A percentile compares a stretch with the other conserved stretches of the same genome.
Evolutionary conservation across 306 rosid species (phyloP).

Genomic region (Nissolia schottii): DNA sequence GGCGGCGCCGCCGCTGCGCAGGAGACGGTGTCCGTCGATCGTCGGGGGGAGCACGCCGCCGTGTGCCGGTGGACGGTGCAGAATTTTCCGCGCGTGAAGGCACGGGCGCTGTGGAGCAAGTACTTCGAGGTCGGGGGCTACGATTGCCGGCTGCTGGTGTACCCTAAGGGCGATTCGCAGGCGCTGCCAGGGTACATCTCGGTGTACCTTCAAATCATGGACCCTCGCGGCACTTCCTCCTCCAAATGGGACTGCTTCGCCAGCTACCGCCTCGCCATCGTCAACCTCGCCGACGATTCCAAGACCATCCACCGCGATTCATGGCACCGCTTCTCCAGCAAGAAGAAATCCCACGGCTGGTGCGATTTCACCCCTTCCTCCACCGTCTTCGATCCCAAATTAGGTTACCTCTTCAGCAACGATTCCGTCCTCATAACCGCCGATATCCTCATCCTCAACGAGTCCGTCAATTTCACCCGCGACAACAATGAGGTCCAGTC

Average conservation of each 20-base stretch:
- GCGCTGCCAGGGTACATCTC: slow-evolving; percentile 95
- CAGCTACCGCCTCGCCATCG: slow-evolving; percentile 87
- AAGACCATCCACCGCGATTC: slow-evolving; percentile 94
- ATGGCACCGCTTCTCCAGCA: slow-evolving; percentile 93
- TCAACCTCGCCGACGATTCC: slow-evolving; percentile 69
- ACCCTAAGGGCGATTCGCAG: slow-evolving; percentile 96
- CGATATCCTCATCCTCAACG: slow-evolving; percentile 78
- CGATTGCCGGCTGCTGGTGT: slow-evolving; percentile 87
- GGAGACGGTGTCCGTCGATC: slow-evolving; percentile 76
- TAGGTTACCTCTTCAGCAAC: slow-evolving; percentile 59
- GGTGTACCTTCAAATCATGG: slow-evolving; percentile 97
- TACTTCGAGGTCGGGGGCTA: slow-evolving; percentile 99
- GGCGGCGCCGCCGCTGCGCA: slow-evolving; percentile 87
- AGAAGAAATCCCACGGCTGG: slow-evolving; percentile 99
- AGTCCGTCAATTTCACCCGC: slow-evolving; percentile 82
- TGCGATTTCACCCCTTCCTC: slow-evolving; percentile 94
- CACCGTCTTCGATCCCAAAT: slow-evolving; percentile 81
- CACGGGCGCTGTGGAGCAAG: slow-evolving; percentile 98
- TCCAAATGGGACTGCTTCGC: slow-evolving; percentile 99
- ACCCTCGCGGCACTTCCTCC: slow-evolving; percentile 95
- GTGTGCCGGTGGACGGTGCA: slow-evolving; percentile 96
- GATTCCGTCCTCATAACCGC: slow-evolving; percentile 93
- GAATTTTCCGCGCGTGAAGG: slow-evolving; percentile 82
- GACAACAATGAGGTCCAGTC: slow-evolving; percentile 75
- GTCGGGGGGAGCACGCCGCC: slow-evolving; percentile 78